These are phyloP conservation scores for Aspergillus piperis DNA, from an alignment of 2,329 filamentous ascomycete species.

Conservation along the genomic window DNA sequence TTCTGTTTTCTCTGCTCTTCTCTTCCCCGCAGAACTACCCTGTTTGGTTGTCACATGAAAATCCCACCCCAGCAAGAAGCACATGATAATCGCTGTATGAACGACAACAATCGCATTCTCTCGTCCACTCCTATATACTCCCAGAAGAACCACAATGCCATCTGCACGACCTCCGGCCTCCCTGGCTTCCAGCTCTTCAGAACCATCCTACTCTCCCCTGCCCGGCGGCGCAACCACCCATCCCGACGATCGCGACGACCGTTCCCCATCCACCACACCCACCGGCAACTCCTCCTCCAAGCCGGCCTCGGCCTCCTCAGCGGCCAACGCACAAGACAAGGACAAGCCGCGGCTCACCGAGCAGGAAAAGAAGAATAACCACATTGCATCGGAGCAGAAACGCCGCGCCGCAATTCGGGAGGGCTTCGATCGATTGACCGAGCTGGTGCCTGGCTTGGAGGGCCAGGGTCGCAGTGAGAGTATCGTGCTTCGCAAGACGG, in stretches of 20 bases:
- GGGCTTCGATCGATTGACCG: constrained; percentile 78
- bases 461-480: constrained; percentile 85
- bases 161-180: constrained; percentile 27
- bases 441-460: constrained; percentile 76
- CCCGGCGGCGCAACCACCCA: constrained; percentile 26
- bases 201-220: constrained; percentile 26
- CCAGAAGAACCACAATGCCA: constrained; percentile 23
- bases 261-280: constrained; percentile 38
- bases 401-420: constrained; percentile 74
- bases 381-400: constrained; percentile 67
- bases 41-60: constrained; percentile 18
- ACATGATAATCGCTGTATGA: constrained; percentile 1
- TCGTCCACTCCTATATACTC: constrained; percentile 4
- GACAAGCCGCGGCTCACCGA: constrained; percentile 68
- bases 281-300: constrained; percentile 26
- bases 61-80: constrained; percentile 8
- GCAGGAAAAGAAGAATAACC: constrained; percentile 72
- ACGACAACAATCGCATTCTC: constrained; percentile 11
- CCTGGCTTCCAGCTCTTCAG: constrained; percentile 27
- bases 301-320: constrained; percentile 16
- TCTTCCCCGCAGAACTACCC: constrained; percentile 3
- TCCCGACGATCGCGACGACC: constrained; percentile 33
- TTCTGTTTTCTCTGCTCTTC: neutral
- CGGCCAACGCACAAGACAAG: constrained; percentile 29
- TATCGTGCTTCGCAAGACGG: constrained; percentile 72